Base-by-base conservation (phyloP, 2,329 filamentous ascomycete genomes). In the Colletotrichum higginsianum region DNA sequence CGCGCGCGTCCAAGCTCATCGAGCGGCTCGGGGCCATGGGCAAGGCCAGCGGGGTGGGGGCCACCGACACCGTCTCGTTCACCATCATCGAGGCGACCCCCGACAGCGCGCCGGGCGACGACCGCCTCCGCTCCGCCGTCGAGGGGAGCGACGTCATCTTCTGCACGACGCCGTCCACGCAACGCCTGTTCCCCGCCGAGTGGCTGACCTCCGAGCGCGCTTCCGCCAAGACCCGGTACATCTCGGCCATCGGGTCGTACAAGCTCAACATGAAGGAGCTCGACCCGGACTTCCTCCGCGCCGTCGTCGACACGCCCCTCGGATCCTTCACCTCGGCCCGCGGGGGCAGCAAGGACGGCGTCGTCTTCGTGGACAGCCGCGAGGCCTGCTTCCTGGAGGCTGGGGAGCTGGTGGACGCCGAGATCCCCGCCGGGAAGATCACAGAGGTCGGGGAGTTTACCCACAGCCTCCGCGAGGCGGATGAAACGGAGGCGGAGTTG, bases 391-490 rank as follows among this genome's bases (percentile, higher is more conserved):
- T 79, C 8, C 50, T 78, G 18, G 78, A 80, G 61, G 77, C 79
- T 0, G 79, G 79, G 11, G 79, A 81, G 69, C 64, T 80, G 5
- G 77, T 80, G 60, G 76, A 79, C 35, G 77, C 77, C 4, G 42
- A 60, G 46, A 55, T 71, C 1, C 68, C 68, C 68, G 75, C 67
- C 0, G 75, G 76, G 2, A 75, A 76, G 46, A 73, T 80, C 66
- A 47, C 75, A 0, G 78, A 85, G 30, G 84, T 89, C 66, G 90
- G 90, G 5, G 88, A 90, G 0, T 87, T 91, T 0, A 81, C 92
- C 1, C 83, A 91, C 5, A 89, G 90, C 3, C 18, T 71, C 13
- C 12, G 68, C 88, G 91, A 81, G 46, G 65, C 68, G 2, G 74
- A 75, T 78, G 74, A 79, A 79, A 26, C 76, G 23, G 78, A 81